A percentile compares a stretch with the other conserved stretches of the same genome.
Conservation (phyloP, 2,329 filamentous ascomycete species). For the Claviceps africana region DNA sequence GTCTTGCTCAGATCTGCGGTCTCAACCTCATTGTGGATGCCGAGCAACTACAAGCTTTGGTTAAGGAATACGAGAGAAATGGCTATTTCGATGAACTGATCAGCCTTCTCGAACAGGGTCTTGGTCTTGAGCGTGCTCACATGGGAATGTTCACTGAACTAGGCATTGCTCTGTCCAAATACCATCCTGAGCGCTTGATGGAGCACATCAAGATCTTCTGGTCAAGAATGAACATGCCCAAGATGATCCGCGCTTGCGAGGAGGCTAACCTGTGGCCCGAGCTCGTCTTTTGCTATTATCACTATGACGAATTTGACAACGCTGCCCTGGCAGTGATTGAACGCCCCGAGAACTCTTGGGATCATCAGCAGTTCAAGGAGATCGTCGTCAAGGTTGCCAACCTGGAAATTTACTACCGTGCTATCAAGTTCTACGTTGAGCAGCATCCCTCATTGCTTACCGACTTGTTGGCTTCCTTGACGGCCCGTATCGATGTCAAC, state of each 20-base stretch:
- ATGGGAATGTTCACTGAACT: constrained; percentile 96
- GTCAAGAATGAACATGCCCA: constrained; percentile 93
- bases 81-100: constrained; percentile 99
- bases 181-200: constrained; percentile 92
- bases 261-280: constrained; percentile 95
- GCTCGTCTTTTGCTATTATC: constrained; percentile 92
- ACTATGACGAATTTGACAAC: constrained; percentile 98
- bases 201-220: constrained; percentile 98
- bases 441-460: constrained; percentile 91
- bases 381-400: constrained; percentile 96
- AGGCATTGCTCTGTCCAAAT: constrained; percentile 83
- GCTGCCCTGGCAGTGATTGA: constrained; percentile 96
- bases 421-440: constrained; percentile 92
- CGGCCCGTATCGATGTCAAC: constrained; percentile 92
- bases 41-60: constrained; percentile 81
- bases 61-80: constrained; percentile 91
- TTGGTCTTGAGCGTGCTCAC: constrained; percentile 81
- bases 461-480: constrained; percentile 84
- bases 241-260: constrained; percentile 87
- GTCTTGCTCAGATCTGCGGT: constrained; percentile 95
- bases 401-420: constrained; percentile 96
- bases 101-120: constrained; percentile 79
- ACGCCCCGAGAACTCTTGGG: constrained; percentile 92
- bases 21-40: constrained; percentile 96
- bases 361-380: constrained; percentile 99